phyloP scores from a whole-genome alignment of 495 filamentous ascomycete species.

The Cenococcum geophilum region DNA sequence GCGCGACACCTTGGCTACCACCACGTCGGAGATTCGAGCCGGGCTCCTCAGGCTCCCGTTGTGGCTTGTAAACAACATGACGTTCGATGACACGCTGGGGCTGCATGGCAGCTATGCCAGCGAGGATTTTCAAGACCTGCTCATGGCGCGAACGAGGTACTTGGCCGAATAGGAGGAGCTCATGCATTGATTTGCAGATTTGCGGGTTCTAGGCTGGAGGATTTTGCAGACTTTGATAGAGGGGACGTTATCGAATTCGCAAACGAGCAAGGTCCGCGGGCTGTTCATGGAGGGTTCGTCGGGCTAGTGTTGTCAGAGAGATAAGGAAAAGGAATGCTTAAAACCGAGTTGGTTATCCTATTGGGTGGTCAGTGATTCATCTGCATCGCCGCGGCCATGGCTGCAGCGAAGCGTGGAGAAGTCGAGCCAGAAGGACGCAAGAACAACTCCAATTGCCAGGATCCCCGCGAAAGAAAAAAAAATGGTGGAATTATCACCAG shows the following conservation, averaged over 20 bases:
- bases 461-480: conserved; percentile 1
- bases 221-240: neutral
- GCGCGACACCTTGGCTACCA: conserved; percentile 32
- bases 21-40: conserved; percentile 34
- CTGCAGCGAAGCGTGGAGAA: conserved; percentile 6
- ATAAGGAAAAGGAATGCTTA: neutral
- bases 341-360: neutral
- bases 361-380: neutral
- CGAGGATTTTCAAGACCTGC: conserved; percentile 61
- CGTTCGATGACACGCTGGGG: conserved; percentile 55
- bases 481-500: neutral
- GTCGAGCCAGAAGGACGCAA: neutral
- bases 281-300: neutral
- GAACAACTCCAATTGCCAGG: neutral
- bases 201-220: neutral
- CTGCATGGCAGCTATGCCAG: conserved; percentile 61
- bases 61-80: conserved; percentile 61
- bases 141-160: conserved; percentile 44
- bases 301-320: conserved; percentile 1
- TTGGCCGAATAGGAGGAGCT: conserved; percentile 49
- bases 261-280: neutral
- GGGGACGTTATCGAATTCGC: neutral
- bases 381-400: neutral
- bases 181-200: conserved; percentile 40
- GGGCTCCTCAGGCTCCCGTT: conserved; percentile 35